phyloP scores from a whole-genome alignment of 768 basidiomycete species.

The Gyrodon lividus region DNA sequence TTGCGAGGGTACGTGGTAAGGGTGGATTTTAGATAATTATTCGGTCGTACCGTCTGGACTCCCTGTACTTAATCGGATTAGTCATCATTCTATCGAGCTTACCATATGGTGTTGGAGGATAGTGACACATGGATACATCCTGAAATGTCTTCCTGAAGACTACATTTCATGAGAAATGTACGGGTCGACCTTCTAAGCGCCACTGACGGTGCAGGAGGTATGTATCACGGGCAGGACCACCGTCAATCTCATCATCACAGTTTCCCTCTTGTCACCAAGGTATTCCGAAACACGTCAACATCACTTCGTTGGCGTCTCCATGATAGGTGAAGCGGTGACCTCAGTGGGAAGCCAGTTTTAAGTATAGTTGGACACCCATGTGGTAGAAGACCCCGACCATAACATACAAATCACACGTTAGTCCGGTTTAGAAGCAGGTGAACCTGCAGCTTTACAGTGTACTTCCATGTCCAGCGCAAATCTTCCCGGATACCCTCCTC shows the following conservation, averaged over 20 bases:
- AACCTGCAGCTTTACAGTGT: slow-evolving; percentile 15
- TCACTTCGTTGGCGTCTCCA: slow-evolving; percentile 1
- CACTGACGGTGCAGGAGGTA: neutral
- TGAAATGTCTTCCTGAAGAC: neutral
- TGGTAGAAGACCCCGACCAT: slow-evolving; percentile 17
- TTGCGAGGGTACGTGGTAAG: slow-evolving; percentile 41
- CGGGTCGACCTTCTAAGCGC: neutral
- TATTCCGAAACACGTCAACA: neutral
- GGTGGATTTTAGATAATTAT: slow-evolving; percentile 35
- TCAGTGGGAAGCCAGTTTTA: slow-evolving; percentile 35
- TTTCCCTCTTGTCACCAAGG: neutral
- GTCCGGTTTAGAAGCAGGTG: neutral
- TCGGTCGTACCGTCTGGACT: neutral
- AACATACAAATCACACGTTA: slow-evolving; percentile 22
- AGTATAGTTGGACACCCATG: slow-evolving; percentile 34
- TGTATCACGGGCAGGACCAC: neutral
- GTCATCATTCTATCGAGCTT: slow-evolving; percentile 14
- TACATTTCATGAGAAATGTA: slow-evolving; percentile 1
- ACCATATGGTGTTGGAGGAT: neutral
- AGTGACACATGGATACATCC: neutral
- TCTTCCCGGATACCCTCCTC: slow-evolving; percentile 49
- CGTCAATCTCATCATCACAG: neutral
- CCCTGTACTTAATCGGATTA: slow-evolving; percentile 3
- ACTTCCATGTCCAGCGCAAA: slow-evolving; percentile 53
- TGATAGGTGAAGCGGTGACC: slow-evolving; percentile 16